Conservation (phyloP, 345 rosid genomes). For the Aquilaria malaccensis region DNA sequence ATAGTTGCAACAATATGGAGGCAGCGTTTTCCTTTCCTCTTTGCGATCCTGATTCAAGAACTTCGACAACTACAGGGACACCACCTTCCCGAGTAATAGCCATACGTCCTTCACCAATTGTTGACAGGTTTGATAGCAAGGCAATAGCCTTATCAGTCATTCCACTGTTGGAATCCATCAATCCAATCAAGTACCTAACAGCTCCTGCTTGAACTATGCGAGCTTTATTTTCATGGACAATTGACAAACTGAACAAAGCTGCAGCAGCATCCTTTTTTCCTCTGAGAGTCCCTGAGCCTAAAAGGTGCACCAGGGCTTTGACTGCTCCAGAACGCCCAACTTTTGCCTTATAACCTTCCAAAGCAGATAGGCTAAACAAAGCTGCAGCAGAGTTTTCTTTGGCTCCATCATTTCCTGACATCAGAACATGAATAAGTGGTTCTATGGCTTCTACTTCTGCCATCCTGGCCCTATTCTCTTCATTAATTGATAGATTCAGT, state of each 20-base stretch:
- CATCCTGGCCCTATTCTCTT: conserved; percentile 65
- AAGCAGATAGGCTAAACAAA: conserved; percentile 69
- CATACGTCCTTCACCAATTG: conserved; percentile 70
- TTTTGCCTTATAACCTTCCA: conserved; percentile 63
- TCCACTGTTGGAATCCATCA: conserved; percentile 59
- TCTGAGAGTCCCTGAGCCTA: conserved; percentile 68
- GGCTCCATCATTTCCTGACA: conserved; percentile 72
- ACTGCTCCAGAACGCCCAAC: conserved; percentile 88
- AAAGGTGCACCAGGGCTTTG: conserved; percentile 70
- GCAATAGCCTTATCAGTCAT: conserved; percentile 96
- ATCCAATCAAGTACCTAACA: conserved; percentile 64
- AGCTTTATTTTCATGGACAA: conserved; percentile 87
- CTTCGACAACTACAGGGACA: conserved; percentile 68
- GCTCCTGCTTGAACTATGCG: conserved; percentile 96
- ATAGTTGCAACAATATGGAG: conserved; percentile 71
- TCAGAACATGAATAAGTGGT: conserved; percentile 69
- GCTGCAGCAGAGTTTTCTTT: conserved; percentile 91
- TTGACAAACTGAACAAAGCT: conserved; percentile 87
- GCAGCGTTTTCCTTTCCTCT: conserved; percentile 95
- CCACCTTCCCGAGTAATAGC: conserved; percentile 70
- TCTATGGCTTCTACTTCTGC: conserved; percentile 71
- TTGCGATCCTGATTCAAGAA: conserved; percentile 74
- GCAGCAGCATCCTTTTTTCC: conserved; percentile 95
- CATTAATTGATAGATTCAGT: conserved; percentile 78
- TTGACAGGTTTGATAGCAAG: conserved; percentile 79